Base-by-base conservation (phyloP, 176 grass and related monocot genomes). In the Chloris gayana region DNA sequence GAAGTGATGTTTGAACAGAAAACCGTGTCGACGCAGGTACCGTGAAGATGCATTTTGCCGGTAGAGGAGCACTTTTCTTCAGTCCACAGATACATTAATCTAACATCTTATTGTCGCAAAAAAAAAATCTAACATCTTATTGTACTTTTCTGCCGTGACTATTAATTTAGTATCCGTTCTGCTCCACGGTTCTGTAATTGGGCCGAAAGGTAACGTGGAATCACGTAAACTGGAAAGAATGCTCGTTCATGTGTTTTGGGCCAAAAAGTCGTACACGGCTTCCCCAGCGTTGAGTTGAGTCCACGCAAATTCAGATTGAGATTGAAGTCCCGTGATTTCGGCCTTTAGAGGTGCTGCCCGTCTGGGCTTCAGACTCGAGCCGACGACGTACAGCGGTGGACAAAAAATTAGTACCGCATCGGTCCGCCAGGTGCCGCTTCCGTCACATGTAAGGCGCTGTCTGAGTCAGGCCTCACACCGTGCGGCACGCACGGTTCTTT, bases 1-100 rank as follows among this genome's bases (percentile, higher is more conserved):
- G 33, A 78, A 78, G 1, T 39, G 74, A 31, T 45, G 74, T 63
- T 31, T 29, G 15, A 76, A 76, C 74, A 76, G 57, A 45, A 63
- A 76, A 63, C 57, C 37, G 38, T 61, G 73, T 45, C 6, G 24
- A 45, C n/a, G 37, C 73, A 17, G 56, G 56, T 58, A 25, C 56
- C 56, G 8, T 58, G 56, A 6, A 7, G 56, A 25, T 58, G 56
- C 51, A 22, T 37, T 37, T 37, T 37, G 51, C 7, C 6, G 9
- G 39, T 11, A 12, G 4, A 56, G 4, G 53, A 7, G 19, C 42
- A 45, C 42, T 19, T 54, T 19, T 19, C 3, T 54, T 6, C 17
- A 54, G 14, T 22, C 0, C 5, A 54, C 0, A 22, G 4, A 22
- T 22, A 39, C 35, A 37, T 13, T n/a, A n/a, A n/a, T n/a, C n/a